These are phyloP conservation scores for Tylopilus vinaceipallidus DNA, from an alignment of 768 basidiomycete species.

Conservation along the genomic window DNA sequence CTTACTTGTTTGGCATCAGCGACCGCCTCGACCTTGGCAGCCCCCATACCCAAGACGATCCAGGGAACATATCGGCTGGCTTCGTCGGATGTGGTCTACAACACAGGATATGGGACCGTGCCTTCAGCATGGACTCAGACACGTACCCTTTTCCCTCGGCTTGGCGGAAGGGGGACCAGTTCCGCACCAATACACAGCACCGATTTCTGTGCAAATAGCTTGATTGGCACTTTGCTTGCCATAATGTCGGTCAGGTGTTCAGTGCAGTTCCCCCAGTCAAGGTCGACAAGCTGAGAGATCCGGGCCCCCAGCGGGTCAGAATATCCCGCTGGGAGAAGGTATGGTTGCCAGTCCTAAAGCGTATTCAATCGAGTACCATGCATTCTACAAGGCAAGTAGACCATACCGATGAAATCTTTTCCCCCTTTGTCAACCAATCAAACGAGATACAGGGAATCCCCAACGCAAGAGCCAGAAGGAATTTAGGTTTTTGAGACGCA, in stretches of 20 bases:
- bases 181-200: slow-evolving; percentile 62
- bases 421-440: slow-evolving; percentile 41
- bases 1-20: slow-evolving; percentile 39
- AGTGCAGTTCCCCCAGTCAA: slow-evolving; percentile 46
- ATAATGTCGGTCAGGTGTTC: slow-evolving; percentile 61
- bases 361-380: slow-evolving; percentile 6
- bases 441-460: slow-evolving; percentile 79
- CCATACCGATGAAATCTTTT: slow-evolving; percentile 34
- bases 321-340: slow-evolving; percentile 54
- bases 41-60: slow-evolving; percentile 79
- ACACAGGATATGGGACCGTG: background rate
- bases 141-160: slow-evolving; percentile 24
- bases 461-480: slow-evolving; percentile 75
- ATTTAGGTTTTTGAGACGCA: slow-evolving; percentile 72
- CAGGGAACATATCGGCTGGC: slow-evolving; percentile 51
- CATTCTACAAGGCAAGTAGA: background rate
- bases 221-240: slow-evolving; percentile 52
- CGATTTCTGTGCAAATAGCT: slow-evolving; percentile 51
- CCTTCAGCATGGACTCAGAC: background rate
- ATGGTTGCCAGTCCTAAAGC: slow-evolving; percentile 58
- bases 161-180: slow-evolving; percentile 44
- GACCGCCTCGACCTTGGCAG: slow-evolving; percentile 64
- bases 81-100: slow-evolving; percentile 30
- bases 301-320: slow-evolving; percentile 39
- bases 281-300: slow-evolving; percentile 48